Base-by-base conservation (phyloP, 345 rosid genomes). In the Toxicodendron radicans region DNA sequence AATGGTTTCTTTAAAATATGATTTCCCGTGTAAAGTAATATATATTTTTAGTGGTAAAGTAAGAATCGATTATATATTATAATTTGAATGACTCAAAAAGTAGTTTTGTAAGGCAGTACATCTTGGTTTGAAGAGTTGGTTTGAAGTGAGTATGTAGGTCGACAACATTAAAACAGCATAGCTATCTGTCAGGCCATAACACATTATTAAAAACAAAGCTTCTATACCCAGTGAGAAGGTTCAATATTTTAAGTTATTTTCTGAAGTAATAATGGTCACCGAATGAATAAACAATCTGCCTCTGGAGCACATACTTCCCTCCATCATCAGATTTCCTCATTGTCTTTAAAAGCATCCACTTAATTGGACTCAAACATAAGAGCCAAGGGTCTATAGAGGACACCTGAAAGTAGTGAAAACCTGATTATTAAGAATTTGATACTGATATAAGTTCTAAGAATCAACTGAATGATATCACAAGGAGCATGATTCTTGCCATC, bases 221-320 rank as follows among this genome's bases (percentile, higher is more conserved):
- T 79, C 17, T 24, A 23, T 92, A 95, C 99, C 98, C 99, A 8
- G 99, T 87, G 64, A 93, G 94, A 85, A 95, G 97, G 85, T 95
- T 95, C 76, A 91, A 75, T 76, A 95, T 86, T 77, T 86, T 90
- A 32, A 91, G 87, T 56, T 90, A 90, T 81, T 93, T 95, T 30
- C 99, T 75, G 79, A 95, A 91, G 84, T 87, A 75, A 75, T 91
- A 95, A 76, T 95, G 94, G 82, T 95, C 97, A 30, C 97, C 98
- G 64, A 95, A 95, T 6, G 93, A 87, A 81, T 92, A 95, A 67
- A 77, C 92, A 78, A 71, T 73, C 81, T 89, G 92, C 82, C 86
- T 90, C 77, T 85, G 89, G 48, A 90, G 86, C 20, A 70, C 73
- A 66, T 69, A 80, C 67, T 84, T 83, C 77, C 70, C 80, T 33